Evolutionary conservation across 768 basidiomycete genomes (phyloP).

Genomic region (Tephrocybe sp.): DNA sequence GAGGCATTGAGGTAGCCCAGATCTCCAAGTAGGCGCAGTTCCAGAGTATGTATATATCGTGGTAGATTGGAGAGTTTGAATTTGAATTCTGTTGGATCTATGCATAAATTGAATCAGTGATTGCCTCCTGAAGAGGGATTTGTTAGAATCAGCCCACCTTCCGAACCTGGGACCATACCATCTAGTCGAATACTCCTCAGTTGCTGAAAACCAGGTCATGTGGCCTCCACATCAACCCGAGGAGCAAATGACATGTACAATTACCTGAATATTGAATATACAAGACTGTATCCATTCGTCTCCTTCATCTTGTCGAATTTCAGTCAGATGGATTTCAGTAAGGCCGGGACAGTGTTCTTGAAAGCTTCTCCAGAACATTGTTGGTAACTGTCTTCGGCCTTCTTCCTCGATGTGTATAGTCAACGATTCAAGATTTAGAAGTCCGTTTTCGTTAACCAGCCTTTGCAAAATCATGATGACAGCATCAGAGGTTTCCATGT

Average conservation of each 20-base stretch:
- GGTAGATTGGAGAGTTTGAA: constrained; percentile 6
- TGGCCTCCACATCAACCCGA: too few relatives aligned
- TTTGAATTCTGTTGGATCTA: too few relatives aligned
- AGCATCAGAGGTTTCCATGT: too few relatives aligned
- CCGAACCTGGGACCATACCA: not conserved
- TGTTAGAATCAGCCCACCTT: not conserved
- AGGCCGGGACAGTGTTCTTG: constrained; percentile 1
- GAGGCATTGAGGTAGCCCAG: not conserved
- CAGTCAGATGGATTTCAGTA: constrained; percentile 1
- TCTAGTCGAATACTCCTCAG: not conserved
- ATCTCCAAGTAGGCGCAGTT: not conserved
- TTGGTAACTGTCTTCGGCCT: not conserved
- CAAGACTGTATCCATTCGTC: constrained; percentile 5
- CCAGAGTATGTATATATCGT: constrained; percentile 4
- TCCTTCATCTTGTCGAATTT: not conserved
- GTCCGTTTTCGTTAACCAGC: not conserved
- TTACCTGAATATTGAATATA: constrained; percentile 3
- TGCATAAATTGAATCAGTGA: too few relatives aligned
- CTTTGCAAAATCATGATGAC: not conserved
- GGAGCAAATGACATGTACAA: too few relatives aligned
- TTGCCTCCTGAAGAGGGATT: too few relatives aligned
- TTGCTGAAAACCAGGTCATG: too few relatives aligned
- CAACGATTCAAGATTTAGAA: not conserved
- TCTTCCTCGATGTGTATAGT: not conserved
- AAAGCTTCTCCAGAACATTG: not conserved